Evolutionary conservation across 176 grass and related monocot species (phyloP), one percentile per base, ranked within the genome.

Genomic region (Hsuehochloa calcarea): DNA sequence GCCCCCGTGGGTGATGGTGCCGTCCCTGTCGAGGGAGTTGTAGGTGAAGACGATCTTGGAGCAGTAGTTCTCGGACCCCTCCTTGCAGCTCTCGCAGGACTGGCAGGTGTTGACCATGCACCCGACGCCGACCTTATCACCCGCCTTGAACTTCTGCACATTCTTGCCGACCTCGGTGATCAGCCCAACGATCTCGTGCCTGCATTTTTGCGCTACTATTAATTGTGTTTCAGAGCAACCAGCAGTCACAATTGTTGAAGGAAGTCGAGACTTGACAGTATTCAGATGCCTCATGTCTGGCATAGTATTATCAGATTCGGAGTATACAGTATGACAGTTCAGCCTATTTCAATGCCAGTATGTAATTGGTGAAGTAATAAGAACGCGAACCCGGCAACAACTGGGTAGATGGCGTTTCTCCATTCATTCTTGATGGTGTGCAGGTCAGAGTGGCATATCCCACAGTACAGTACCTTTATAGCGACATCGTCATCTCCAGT

Each of bases 381-480:
- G 6, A 65, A 43, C 5, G 13, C 8, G 54, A 92, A 97, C 95
- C 95, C 95, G 6, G 95, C 17, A 27, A 97, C 73, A 35, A 97
- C 83, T 4, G 95, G 95, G 78, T 94, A 97, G 35, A 68, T 74
- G 37, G 88, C 23, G 23, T 84, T 97, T 41, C 7, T 80, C 95
- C 95, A 97, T 5, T 94, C 95, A 20, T 97, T 97, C 87, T 84
- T 97, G 50, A 97, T 72, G 69, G 60, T 83, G 81, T 97, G 95
- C 66, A 97, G 77, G 77, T 97, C 95, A 40, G 92, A 92, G 73
- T 97, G 95, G 63, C 92, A 97, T 66, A 97, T 90, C 13, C 95
- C 92, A 35, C 95, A 97, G 87, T 92, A 97, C 49, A 94, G 70
- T 65, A 97, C 82, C 81, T 92, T 92, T 80, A 97, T 92, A 8